Evolutionary conservation across 139 green algal genomes (phyloP).

Genomic region (Desmodesmus armatus): DNA sequence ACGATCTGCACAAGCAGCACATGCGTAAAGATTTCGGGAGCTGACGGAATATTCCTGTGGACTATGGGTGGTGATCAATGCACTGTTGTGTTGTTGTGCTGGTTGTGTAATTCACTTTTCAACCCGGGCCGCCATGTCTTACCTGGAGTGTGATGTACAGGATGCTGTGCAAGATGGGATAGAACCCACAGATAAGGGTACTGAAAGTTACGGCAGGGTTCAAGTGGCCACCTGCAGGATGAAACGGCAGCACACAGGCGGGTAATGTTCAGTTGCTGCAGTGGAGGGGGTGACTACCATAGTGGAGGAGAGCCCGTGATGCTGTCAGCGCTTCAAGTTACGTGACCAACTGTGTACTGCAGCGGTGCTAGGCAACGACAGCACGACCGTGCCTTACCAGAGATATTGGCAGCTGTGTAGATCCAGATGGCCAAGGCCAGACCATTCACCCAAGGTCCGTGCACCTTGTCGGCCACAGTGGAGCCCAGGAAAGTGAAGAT

Average conservation of each 20-base stretch:
- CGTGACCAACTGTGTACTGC: too few species aligned
- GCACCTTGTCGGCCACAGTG: conserved; percentile 7
- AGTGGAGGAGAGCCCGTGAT: neutral
- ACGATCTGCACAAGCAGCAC: conserved; percentile 11
- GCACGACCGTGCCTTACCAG: too few species aligned
- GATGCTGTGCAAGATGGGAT: conserved; percentile 38
- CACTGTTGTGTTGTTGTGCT: neutral
- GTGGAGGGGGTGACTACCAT: neutral
- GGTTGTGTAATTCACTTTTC: neutral
- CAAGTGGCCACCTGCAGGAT: conserved; percentile 30
- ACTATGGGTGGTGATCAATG: neutral
- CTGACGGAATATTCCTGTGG: neutral
- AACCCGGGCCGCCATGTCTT: neutral
- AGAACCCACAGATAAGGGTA: conserved; percentile 46
- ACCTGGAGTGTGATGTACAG: conserved; percentile 53
- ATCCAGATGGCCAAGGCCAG: conserved; percentile 31
- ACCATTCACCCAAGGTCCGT: conserved; percentile 42
- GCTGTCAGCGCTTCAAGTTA: too few species aligned
- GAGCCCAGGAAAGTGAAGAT: conserved; percentile 32
- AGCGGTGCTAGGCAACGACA: too few species aligned
- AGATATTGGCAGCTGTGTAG: conserved; percentile 44
- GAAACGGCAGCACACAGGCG: neutral
- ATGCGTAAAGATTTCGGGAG: neutral
- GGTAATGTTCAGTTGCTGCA: too few species aligned
- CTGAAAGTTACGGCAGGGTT: conserved; percentile 37